Evolutionary conservation across 768 basidiomycete genomes (phyloP), one percentile per base, ranked within the genome.

Genomic region (Agrocybe pediades): DNA sequence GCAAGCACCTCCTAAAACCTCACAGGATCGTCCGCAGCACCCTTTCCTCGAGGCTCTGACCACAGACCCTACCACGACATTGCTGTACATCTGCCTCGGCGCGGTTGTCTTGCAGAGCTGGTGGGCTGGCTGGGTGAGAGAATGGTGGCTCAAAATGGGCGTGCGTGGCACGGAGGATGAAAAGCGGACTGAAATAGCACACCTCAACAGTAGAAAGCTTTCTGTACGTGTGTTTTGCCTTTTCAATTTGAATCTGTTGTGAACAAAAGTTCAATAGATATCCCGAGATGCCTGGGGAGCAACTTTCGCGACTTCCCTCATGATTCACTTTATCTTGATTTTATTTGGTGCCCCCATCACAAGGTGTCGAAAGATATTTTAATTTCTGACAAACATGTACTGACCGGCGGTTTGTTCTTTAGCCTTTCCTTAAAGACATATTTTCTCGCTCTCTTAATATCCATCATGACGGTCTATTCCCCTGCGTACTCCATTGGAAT

Each of bases 271-370:
- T 29, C 50, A 53, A 36, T 53, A 90, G 90, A 78, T 70, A 42
- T 65, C 85, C 27, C 68, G 63, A 25, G 71, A 76, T 25, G 85
- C 88, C 6, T 79, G 72, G 61, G 44, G 75, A 16, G 73, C 83
- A 39, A 89, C 91, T 0, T 44, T 83, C 2, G 68, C 71, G 9
- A 69, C 72, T 1, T 77, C 88, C 2, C 30, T 81, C 9, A 60
- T 71, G 9, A 67, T 83, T n/a, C 76, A 86, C 56, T 60, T 65
- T 41, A 46, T 84, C 1, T 59, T 86, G 0, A 68, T 93, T 15
- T 63, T 90, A 15, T 86, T 96, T 57, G 93, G 94, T 0, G 91
- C 93, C 9, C 88, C 91, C 3, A 58, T 88, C 15, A 57, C 73
- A 25, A 82, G 79, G 87, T 87, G 44, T 62, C 57, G 72, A 65